Conservation (phyloP, 2,329 filamentous ascomycete genomes). For the Colletotrichum eremochloae region DNA sequence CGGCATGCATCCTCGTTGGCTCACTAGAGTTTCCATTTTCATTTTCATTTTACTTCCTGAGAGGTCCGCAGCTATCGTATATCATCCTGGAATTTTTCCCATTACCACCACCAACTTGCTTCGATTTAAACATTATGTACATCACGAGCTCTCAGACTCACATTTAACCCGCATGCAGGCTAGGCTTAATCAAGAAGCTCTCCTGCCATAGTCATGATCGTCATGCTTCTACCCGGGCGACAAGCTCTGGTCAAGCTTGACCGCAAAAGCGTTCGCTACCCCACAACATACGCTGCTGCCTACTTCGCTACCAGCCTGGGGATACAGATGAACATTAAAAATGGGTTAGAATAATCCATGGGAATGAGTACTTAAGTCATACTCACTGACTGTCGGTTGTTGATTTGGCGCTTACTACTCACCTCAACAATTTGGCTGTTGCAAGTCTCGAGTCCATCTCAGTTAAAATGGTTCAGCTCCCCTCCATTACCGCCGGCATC, state of each 20-base stretch:
- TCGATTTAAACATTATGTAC: background rate
- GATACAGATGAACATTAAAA: too few relatives aligned
- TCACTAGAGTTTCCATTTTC: background rate
- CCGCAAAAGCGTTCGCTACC: background rate
- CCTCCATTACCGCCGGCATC: constrained; percentile 1
- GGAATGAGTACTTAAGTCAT: background rate
- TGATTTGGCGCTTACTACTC: background rate
- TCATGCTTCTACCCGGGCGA: background rate
- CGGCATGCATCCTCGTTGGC: background rate
- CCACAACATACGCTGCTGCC: constrained; percentile 13
- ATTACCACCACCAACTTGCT: background rate
- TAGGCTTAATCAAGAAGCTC: background rate
- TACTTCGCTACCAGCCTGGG: background rate
- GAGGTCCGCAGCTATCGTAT: too few relatives aligned
- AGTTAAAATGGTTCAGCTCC: constrained; percentile 8
- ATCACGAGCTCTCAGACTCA: background rate
- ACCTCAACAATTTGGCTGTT: background rate
- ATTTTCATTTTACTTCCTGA: background rate
- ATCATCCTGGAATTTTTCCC: too few relatives aligned
- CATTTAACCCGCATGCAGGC: background rate
- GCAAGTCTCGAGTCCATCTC: background rate
- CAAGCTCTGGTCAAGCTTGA: background rate
- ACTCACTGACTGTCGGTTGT: background rate
- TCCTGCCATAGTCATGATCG: background rate
- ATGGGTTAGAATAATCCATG: background rate